phyloP scores from a whole-genome alignment of 208 protist species.

The Trichomonas tenax region DNA sequence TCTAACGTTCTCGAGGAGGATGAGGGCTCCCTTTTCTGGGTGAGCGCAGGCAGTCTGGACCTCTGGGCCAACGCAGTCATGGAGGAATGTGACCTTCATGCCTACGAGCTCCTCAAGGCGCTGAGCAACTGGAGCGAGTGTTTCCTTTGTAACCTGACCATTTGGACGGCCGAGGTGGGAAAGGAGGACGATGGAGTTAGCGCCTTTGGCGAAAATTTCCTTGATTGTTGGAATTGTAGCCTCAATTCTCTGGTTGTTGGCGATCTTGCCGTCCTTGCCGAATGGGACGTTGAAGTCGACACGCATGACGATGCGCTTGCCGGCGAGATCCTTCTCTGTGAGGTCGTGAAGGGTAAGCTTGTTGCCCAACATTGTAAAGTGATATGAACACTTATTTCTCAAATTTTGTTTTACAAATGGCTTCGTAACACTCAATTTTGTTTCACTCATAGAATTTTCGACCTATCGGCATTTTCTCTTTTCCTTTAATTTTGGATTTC shows the following conservation, averaged over 20 bases:
- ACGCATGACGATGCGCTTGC: constrained; percentile 21
- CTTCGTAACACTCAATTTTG: no score
- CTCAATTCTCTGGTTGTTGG: constrained; percentile 13
- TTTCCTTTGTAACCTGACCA: not conserved
- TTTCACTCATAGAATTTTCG: no score
- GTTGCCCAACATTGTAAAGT: constrained; percentile 7
- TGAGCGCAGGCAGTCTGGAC: constrained; percentile 54
- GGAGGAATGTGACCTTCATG: not conserved
- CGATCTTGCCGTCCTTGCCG: constrained; percentile 9
- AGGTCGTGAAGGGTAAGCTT: constrained; percentile 1
- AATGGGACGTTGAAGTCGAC: constrained; percentile 27
- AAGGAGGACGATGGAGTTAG: constrained; percentile 15
- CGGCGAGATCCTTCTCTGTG: not conserved
- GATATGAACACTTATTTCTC: not conserved
- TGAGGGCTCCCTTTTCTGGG: constrained; percentile 57
- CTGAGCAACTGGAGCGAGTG: not conserved
- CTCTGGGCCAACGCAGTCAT: constrained; percentile 12
- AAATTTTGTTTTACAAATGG: no score
- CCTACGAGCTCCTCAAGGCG: not conserved
- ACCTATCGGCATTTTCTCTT: no score
- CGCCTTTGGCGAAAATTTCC: not conserved
- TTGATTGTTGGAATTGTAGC: constrained; percentile 24
- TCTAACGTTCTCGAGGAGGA: constrained; percentile 95
- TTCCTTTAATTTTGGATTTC: no score
- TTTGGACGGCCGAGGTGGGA: constrained; percentile 23